phyloP scores from a whole-genome alignment of 495 filamentous ascomycete genomes.

The Aspergillus haitiensis region DNA sequence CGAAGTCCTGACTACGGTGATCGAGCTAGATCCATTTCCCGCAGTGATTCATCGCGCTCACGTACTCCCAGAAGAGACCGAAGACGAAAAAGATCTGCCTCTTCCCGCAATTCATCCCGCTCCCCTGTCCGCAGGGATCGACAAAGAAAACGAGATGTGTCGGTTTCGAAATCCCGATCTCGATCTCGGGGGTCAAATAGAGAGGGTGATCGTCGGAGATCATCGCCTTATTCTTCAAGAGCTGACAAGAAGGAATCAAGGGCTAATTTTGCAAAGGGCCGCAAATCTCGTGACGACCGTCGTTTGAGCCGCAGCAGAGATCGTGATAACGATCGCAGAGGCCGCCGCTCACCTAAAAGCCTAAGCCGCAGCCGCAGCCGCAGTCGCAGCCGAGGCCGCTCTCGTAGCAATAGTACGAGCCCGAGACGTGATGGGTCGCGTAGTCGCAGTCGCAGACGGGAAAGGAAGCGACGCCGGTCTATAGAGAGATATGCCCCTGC shows the following conservation, averaged over 20 bases:
- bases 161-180: conserved; percentile 44
- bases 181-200: conserved; percentile 38
- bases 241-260: conserved; percentile 40
- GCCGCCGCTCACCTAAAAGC: conserved; percentile 44
- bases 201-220: conserved; percentile 36
- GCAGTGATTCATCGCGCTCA: conserved; percentile 60
- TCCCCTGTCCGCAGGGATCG: conserved; percentile 33
- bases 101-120: conserved; percentile 49
- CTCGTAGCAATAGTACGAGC: conserved; percentile 37
- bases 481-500: conserved; percentile 54
- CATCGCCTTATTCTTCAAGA: conserved; percentile 44
- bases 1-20: conserved; percentile 51
- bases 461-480: conserved; percentile 53
- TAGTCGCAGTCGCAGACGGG: conserved; percentile 36
- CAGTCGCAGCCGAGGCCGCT: conserved; percentile 43
- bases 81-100: conserved; percentile 42
- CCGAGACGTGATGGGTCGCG: conserved; percentile 32
- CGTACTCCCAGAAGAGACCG: conserved; percentile 59
- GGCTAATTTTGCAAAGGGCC: conserved; percentile 55
- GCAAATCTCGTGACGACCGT: conserved; percentile 36
- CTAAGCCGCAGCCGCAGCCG: conserved; percentile 43
- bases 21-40: conserved; percentile 51
- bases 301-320: conserved; percentile 44
- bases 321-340: conserved; percentile 34
- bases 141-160: conserved; percentile 36